These are phyloP conservation scores for Rhizophlyctis rosea DNA, from an alignment of 192 early-diverging fungal genomes.

Conservation along the genomic window DNA sequence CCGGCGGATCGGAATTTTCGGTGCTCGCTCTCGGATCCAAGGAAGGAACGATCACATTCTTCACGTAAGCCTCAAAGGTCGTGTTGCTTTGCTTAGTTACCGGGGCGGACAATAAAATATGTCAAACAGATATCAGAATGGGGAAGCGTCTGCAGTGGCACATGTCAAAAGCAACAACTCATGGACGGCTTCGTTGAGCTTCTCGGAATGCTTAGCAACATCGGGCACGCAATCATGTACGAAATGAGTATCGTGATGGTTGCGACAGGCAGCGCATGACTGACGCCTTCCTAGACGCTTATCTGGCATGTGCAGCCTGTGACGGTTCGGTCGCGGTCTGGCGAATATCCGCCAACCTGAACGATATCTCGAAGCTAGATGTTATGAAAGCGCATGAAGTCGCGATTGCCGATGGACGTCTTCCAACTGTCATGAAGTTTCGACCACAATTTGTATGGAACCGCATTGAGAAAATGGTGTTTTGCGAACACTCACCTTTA, in stretches of 20 bases:
- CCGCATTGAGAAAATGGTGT: neutral
- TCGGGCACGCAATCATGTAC: neutral
- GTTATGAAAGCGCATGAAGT: neutral
- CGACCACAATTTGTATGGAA: neutral
- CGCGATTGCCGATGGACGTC: neutral
- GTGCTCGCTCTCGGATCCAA: conserved; percentile 21
- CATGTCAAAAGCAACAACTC: neutral
- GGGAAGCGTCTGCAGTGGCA: neutral
- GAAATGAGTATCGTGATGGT: neutral
- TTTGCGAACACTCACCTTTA: too few species aligned
- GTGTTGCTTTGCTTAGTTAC: too few species aligned
- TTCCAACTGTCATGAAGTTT: conserved; percentile 6
- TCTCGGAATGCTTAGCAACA: conserved; percentile 7
- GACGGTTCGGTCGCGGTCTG: conserved; percentile 18
- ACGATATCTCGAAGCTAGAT: neutral
- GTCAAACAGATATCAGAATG: neutral
- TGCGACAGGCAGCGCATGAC: neutral
- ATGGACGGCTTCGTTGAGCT: conserved; percentile 12
- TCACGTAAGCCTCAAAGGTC: conserved; percentile 7
- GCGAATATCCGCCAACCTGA: neutral
- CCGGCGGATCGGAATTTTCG: too few species aligned
- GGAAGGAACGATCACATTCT: conserved; percentile 12
- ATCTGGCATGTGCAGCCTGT: conserved; percentile 12
- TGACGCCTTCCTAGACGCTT: conserved; percentile 3
- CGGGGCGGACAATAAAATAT: neutral